Conservation (phyloP, 1,284 basidiomycete species). For the Porodaedalea pini region DNA sequence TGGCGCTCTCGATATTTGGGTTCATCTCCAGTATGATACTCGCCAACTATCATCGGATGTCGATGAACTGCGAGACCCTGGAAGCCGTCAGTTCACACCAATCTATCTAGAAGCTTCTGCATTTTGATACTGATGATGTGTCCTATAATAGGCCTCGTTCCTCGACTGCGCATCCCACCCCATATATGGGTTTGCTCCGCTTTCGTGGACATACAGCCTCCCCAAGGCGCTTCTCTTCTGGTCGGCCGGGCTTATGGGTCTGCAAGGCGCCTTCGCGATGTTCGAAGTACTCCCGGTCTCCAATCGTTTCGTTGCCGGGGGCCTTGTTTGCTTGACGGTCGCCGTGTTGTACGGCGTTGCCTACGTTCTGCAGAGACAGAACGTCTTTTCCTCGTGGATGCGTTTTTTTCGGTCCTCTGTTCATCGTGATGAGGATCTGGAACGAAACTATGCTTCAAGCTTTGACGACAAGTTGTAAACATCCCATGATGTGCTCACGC, state of each 20-base stretch:
- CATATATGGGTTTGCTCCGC: constrained; percentile 15
- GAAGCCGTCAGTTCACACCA: constrained; percentile 10
- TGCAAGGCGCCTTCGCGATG: constrained; percentile 9
- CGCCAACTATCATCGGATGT: constrained; percentile 4
- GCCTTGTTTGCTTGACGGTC: neutral
- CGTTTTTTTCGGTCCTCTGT: neutral
- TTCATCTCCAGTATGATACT: constrained; percentile 13
- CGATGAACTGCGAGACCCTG: constrained; percentile 8
- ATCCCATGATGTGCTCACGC: neutral
- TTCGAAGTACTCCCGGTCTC: neutral
- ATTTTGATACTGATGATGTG: neutral
- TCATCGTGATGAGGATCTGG: neutral
- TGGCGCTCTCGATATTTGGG: constrained; percentile 13
- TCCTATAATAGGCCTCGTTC: constrained; percentile 7
- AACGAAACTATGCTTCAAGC: neutral
- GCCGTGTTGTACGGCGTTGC: neutral
- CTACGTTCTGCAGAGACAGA: neutral
- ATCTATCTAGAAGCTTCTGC: neutral
- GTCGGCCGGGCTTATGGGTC: constrained; percentile 10
- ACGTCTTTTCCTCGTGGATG: neutral
- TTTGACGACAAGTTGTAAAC: neutral
- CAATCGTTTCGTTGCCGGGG: constrained; percentile 2
- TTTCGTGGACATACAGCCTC: constrained; percentile 18
- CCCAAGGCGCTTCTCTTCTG: constrained; percentile 19
- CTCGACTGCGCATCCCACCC: neutral